Evolutionary conservation across 192 early-diverging fungal species (phyloP).

Genomic region (Kappamyces sp.): DNA sequence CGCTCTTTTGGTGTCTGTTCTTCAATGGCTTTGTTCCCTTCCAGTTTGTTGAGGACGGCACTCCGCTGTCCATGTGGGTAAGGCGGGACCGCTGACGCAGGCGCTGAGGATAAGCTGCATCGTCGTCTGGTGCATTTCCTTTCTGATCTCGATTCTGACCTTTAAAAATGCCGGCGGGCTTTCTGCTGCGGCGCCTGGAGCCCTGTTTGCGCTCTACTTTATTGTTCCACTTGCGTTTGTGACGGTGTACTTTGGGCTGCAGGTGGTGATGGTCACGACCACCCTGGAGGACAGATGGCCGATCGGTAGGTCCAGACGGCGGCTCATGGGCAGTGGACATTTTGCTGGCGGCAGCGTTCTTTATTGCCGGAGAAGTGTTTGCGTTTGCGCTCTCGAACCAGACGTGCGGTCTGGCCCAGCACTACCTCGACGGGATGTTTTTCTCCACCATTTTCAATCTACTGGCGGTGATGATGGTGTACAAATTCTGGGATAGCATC

Average conservation of each 20-base stretch:
- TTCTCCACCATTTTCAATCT: slow-evolving; percentile 87
- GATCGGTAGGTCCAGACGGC: slow-evolving; percentile 47
- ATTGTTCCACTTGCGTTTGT: slow-evolving; percentile 78
- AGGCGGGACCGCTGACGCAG: slow-evolving; percentile 32
- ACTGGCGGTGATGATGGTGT: slow-evolving; percentile 96
- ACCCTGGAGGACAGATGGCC: slow-evolving; percentile 97
- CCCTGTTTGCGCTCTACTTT: slow-evolving; percentile 81
- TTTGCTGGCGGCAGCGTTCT: slow-evolving; percentile 81
- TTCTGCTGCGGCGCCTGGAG: slow-evolving; percentile 53
- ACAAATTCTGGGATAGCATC: slow-evolving; percentile 99
- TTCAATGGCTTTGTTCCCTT: slow-evolving; percentile 94
- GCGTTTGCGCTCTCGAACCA: slow-evolving; percentile 71
- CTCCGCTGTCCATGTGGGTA: slow-evolving; percentile 90
- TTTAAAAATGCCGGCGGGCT: slow-evolving; percentile 65
- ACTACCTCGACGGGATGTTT: slow-evolving; percentile 97
- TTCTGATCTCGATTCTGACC: slow-evolving; percentile 76
- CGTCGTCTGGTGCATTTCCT: slow-evolving; percentile 70
- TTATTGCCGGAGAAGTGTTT: slow-evolving; percentile 76
- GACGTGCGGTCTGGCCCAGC: slow-evolving; percentile 84
- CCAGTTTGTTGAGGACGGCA: slow-evolving; percentile 97
- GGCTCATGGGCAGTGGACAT: slow-evolving; percentile 55
- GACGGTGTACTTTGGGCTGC: slow-evolving; percentile 79
- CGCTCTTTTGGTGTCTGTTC: slow-evolving; percentile 87
- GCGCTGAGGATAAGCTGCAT: slow-evolving; percentile 79
- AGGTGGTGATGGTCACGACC: slow-evolving; percentile 90